Conservation (phyloP, 768 basidiomycete genomes). For the Chalciporus chontae region DNA sequence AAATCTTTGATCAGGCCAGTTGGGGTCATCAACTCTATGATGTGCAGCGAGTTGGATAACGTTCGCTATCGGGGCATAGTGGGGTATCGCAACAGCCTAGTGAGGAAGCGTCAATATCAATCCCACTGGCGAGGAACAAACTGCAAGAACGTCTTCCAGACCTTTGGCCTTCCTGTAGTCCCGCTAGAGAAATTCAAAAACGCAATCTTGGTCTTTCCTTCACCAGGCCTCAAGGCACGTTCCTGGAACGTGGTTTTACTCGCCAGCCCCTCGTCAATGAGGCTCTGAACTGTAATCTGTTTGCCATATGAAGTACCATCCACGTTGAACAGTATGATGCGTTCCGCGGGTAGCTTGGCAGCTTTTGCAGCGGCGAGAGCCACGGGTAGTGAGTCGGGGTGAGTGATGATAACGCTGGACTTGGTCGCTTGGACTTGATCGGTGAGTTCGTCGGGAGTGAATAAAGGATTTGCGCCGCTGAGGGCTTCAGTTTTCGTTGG, state of each 20-base stretch:
- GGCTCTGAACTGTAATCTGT: conserved; percentile 39
- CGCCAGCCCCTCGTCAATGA: conserved; percentile 48
- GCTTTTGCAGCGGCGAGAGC: conserved; percentile 44
- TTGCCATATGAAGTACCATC: conserved; percentile 8
- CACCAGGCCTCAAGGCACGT: conserved; percentile 48
- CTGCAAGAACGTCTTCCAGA: conserved; percentile 17
- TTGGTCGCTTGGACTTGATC: conserved; percentile 52
- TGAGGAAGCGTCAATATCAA: background rate
- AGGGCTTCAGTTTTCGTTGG: background rate
- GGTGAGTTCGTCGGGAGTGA: conserved; percentile 52
- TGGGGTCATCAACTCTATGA: conserved; percentile 43
- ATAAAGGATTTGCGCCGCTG: conserved; percentile 63
- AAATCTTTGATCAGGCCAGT: conserved; percentile 48
- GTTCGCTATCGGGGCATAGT: conserved; percentile 57
- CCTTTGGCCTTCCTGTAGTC: conserved; percentile 75
- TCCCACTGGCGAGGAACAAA: background rate
- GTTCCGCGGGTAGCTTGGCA: conserved; percentile 40
- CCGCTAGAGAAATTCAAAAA: conserved; percentile 73
- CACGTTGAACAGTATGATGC: conserved; percentile 41
- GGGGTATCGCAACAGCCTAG: conserved; percentile 60
- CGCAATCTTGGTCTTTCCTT: conserved; percentile 67
- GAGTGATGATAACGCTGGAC: conserved; percentile 46
- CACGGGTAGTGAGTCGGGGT: conserved; percentile 41
- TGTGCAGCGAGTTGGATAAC: conserved; percentile 58
- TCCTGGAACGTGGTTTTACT: conserved; percentile 43